Conservation (phyloP, 176 grass and related monocot genomes). For the Carex scoparia region DNA sequence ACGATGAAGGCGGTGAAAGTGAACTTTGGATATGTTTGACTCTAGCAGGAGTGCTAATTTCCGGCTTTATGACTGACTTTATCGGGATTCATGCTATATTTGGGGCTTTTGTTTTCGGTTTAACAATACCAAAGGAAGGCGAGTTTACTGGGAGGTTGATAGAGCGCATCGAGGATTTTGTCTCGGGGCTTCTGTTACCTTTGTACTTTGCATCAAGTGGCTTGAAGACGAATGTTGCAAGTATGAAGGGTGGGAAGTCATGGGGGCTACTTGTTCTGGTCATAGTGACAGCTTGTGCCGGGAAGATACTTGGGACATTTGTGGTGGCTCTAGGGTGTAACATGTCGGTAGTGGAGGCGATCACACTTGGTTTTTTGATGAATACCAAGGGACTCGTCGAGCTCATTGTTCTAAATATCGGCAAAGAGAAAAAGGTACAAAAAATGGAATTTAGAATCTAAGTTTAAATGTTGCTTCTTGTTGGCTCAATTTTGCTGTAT, state of each 20-base stretch:
- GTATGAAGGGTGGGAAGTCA: conserved; percentile 45
- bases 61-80: conserved; percentile 57
- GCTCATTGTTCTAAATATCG: conserved; percentile 93
- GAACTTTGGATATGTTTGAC: conserved; percentile 50
- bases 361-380: conserved; percentile 65
- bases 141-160: conserved; percentile 51
- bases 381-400: conserved; percentile 91
- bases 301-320: conserved; percentile 58
- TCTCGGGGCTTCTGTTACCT: conserved; percentile 58
- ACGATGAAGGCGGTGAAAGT: conserved; percentile 23
- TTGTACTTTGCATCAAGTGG: conserved; percentile 83
- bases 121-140: conserved; percentile 67
- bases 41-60: conserved; percentile 45
- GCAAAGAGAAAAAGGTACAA: conserved; percentile 62
- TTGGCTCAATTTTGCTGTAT: neutral
- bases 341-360: conserved; percentile 46
- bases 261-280: conserved; percentile 58
- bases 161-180: conserved; percentile 74
- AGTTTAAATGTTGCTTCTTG: neutral
- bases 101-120: conserved; percentile 77
- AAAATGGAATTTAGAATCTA: neutral
- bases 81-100: conserved; percentile 93
- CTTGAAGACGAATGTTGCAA: conserved; percentile 68
- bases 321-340: conserved; percentile 55
- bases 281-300: conserved; percentile 43